A percentile compares a stretch with the other conserved stretches of the same genome.
Evolutionary conservation across 441 rosid species (phyloP).

Genomic region (Gossypium lobatum): DNA sequence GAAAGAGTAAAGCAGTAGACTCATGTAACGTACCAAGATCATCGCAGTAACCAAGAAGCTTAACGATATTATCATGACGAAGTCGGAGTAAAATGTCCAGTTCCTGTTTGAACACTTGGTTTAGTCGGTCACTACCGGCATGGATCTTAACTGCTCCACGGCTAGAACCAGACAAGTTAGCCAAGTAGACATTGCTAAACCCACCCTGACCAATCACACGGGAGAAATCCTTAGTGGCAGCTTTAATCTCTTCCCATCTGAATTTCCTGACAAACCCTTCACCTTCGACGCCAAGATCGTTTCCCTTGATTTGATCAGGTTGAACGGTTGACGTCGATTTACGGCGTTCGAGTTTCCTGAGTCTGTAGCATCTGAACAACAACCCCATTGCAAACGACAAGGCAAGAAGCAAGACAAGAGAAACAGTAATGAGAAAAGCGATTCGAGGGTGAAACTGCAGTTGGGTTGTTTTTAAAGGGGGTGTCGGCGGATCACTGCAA

Average conservation of each 20-base stretch:
- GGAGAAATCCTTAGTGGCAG: constrained; percentile 43
- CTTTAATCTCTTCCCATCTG: constrained; percentile 51
- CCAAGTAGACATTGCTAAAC: constrained; percentile 65
- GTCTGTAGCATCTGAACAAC: constrained; percentile 25
- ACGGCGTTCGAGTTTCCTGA: constrained; percentile 15
- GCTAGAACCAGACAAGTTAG: constrained; percentile 30
- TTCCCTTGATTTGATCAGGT: constrained; percentile 4
- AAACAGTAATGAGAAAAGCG: constrained; percentile 9
- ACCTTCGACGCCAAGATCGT: not conserved
- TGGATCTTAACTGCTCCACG: constrained; percentile 64
- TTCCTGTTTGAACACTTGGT: constrained; percentile 57
- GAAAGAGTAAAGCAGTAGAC: not conserved
- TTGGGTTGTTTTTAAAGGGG: constrained; percentile 15
- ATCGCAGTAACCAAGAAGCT: constrained; percentile 66
- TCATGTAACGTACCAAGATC: constrained; percentile 37
- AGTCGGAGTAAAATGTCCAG: constrained; percentile 60
- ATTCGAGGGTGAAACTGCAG: constrained; percentile 11
- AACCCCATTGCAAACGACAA: constrained; percentile 36
- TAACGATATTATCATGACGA: constrained; percentile 58
- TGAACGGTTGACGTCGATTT: not conserved
- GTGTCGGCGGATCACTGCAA: constrained; percentile 17
- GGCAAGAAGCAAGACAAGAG: not conserved
- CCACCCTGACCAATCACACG: constrained; percentile 67
- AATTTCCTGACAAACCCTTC: constrained; percentile 30
- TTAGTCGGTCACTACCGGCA: constrained; percentile 46